Percentiles rank a stretch among this genome's conserved stretches.
Evolutionary conservation across 2,329 filamentous ascomycete species (phyloP).

Genomic region (Sporothrix mexicana): DNA sequence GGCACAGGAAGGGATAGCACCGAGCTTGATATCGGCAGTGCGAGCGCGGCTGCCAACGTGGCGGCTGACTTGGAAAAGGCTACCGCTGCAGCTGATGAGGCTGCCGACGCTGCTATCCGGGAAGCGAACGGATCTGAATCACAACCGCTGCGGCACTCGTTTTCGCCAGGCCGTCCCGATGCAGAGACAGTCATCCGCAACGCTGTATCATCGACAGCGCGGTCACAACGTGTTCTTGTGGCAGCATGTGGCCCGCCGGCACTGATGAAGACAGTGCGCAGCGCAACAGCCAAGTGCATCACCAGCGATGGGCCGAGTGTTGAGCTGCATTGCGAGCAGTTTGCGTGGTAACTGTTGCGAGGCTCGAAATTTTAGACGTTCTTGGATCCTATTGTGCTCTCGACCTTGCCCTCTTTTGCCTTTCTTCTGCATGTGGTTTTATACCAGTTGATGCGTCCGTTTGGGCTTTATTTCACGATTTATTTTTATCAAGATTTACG

Average conservation of each 20-base stretch:
- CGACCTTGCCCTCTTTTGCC: background rate
- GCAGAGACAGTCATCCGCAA: constrained; percentile 48
- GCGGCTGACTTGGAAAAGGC: constrained; percentile 39
- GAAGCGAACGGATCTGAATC: constrained; percentile 30
- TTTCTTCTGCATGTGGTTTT: background rate
- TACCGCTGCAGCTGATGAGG: constrained; percentile 26
- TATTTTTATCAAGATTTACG: background rate
- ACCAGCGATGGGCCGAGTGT: constrained; percentile 53
- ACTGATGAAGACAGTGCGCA: constrained; percentile 53
- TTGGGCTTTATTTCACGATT: background rate
- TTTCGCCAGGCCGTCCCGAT: constrained; percentile 51
- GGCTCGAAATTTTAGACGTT: background rate
- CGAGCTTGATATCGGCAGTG: background rate
- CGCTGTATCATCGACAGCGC: constrained; percentile 45
- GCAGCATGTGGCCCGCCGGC: constrained; percentile 56
- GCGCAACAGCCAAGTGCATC: constrained; percentile 53
- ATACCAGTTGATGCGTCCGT: background rate
- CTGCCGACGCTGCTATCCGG: constrained; percentile 20
- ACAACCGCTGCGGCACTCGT: constrained; percentile 39
- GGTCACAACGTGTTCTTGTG: constrained; percentile 51
- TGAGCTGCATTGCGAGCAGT: constrained; percentile 59
- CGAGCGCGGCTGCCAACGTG: constrained; percentile 1
- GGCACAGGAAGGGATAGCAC: background rate
- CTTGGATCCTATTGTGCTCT: background rate
- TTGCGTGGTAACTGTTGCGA: constrained; percentile 49